A percentile compares a stretch with the other conserved stretches of the same genome.
Conservation (phyloP, 2,329 filamentous ascomycete species). For the Fusarium penzigii region DNA sequence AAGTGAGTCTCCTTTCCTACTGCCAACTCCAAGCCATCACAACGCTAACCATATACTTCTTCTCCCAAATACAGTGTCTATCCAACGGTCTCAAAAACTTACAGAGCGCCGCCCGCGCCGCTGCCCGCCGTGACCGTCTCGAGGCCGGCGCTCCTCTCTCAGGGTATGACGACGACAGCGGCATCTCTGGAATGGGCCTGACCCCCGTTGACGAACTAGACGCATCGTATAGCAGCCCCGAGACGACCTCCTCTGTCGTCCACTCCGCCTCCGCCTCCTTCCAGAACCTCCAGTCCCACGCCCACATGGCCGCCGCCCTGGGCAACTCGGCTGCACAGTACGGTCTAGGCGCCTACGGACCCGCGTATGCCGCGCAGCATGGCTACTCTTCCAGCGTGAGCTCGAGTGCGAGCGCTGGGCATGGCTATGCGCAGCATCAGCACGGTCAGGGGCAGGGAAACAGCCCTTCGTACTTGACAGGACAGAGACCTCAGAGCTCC, state of each 20-base stretch:
- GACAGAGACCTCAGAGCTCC: slow-evolving; percentile 53
- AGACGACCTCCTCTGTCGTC: slow-evolving; percentile 46
- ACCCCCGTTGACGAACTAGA: slow-evolving; percentile 61
- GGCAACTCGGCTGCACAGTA: slow-evolving; percentile 17
- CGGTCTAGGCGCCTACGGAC: slow-evolving; percentile 25
- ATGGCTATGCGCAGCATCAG: slow-evolving; percentile 34
- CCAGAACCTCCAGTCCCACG: slow-evolving; percentile 29
- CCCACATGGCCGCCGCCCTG: slow-evolving; percentile 20
- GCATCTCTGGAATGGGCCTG: slow-evolving; percentile 63
- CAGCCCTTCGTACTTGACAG: slow-evolving; percentile 48
- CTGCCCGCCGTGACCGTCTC: slow-evolving; percentile 64
- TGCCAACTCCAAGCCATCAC: not conserved
- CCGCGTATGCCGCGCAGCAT: slow-evolving; percentile 32
- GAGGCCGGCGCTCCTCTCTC: slow-evolving; percentile 42
- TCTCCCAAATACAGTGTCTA: slow-evolving; percentile 64
- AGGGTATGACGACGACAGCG: slow-evolving; percentile 70
- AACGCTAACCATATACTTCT: not conserved
- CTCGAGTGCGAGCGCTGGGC: slow-evolving; percentile 44
- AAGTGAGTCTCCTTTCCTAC: slow-evolving; percentile 44
- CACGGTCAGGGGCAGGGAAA: slow-evolving; percentile 41
- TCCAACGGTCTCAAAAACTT: slow-evolving; percentile 81
- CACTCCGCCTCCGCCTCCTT: slow-evolving; percentile 39
- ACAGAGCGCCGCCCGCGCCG: slow-evolving; percentile 67
- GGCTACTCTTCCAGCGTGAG: slow-evolving; percentile 58
- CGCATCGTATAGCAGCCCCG: slow-evolving; percentile 57